Evolutionary conservation across 1,284 basidiomycete genomes (phyloP), one percentile per base, ranked within the genome.

Genomic region (Microbotryomycetes sp.): DNA sequence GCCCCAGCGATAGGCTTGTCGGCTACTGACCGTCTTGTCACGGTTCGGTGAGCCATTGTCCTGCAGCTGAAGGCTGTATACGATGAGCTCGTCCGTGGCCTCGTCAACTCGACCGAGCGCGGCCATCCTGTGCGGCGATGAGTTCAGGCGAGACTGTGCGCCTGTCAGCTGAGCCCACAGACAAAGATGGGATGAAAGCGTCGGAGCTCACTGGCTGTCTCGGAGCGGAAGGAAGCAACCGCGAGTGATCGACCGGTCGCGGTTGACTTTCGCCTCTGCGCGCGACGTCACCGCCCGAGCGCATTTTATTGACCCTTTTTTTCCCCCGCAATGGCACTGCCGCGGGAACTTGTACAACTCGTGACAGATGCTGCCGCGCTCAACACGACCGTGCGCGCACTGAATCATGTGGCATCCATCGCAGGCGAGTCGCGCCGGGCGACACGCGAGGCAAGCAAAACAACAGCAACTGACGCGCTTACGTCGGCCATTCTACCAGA

Each of bases 11-110:
- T 21, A n/a, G 27, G n/a, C n/a, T n/a, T n/a, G n/a, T n/a, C n/a
- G n/a, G n/a, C n/a, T n/a, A 82, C 87, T 75, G 73, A 89, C 91
- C 66, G 85, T 84, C 77, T 85, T 83, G 71, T 88, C 84, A 75
- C 87, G 86, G 73, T 81, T 83, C 2, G 91, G 91, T 29, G 88
- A 89, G 55, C 91, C 35, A 41, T 41, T 41, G 35, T 41, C 35
- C 18, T 41, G 35, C 35, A 41, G 18, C 18, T 41, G 35, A 11
- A 41, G 35, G 35, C 35, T 41, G 35, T 41, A 41, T 9, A 41
- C 35, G 18, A 41, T 41, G 35, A 41, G 9, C 35, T 41, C 35
- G 35, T 41, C 35, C 18, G 9, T 41, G 35, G 35, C 9, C 11
- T 41, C 18, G 35, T 41, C 35, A 18, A 41, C 35, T 9, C 35